A percentile compares a stretch with the other conserved stretches of the same genome.
These are phyloP conservation scores for Hymenoscyphus occultus DNA, from an alignment of 2,329 filamentous ascomycete species.

Conservation along the genomic window DNA sequence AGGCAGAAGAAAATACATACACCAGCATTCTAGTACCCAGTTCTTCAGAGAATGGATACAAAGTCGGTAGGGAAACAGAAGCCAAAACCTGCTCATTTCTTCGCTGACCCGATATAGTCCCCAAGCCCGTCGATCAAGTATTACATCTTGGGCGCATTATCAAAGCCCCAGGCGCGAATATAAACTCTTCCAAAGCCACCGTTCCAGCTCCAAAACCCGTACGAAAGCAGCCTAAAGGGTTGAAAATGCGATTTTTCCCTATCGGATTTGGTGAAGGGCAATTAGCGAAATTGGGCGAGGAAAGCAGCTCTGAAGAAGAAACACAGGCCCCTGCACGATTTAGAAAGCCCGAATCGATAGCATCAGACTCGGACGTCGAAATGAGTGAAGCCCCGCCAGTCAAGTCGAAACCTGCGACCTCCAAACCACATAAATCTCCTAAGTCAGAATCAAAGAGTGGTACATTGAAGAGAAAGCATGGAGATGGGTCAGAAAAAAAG, in stretches of 20 bases:
- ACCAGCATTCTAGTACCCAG: conserved; percentile 62
- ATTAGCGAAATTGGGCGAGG: conserved; percentile 40
- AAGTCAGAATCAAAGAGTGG: conserved; percentile 4
- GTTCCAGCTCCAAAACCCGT: conserved; percentile 50
- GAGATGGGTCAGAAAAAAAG: conserved; percentile 20
- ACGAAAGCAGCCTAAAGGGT: conserved; percentile 63
- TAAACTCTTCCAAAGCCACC: conserved; percentile 37
- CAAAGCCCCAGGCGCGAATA: conserved; percentile 45
- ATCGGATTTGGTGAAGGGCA: conserved; percentile 53
- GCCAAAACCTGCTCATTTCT: not conserved
- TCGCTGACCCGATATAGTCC: conserved; percentile 20
- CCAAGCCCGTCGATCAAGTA: conserved; percentile 50
- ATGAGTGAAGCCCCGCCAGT: conserved; percentile 19
- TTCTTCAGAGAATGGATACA: conserved; percentile 52
- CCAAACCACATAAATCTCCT: conserved; percentile 12
- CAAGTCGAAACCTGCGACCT: conserved; percentile 11
- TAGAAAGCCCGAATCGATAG: conserved; percentile 10
- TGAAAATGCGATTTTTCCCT: conserved; percentile 66
- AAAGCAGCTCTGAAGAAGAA: conserved; percentile 23
- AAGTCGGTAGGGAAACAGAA: conserved; percentile 46
- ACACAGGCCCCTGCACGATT: conserved; percentile 19
- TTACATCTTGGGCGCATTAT: conserved; percentile 65
- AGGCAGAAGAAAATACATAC: conserved; percentile 47
- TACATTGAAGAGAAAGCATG: conserved; percentile 29
- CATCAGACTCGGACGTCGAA: conserved; percentile 18